A percentile compares a stretch with the other conserved stretches of the same genome.
Conservation (phyloP, 768 basidiomycete genomes). For the Symmetrospora coprosmae region DNA sequence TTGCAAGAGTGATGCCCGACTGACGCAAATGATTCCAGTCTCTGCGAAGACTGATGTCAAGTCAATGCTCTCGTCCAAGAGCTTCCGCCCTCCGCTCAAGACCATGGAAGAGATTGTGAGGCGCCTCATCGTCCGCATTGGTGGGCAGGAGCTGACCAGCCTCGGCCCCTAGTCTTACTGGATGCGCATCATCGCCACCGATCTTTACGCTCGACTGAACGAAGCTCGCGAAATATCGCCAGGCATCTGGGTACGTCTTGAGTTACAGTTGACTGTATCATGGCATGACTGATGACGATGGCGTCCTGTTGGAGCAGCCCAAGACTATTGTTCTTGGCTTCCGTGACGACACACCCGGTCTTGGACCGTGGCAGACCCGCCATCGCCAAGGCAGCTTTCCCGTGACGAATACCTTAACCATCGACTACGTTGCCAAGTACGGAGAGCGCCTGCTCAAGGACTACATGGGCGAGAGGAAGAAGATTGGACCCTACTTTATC, state of each 20-base stretch:
- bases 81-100: conserved; percentile 63
- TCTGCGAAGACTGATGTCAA: conserved; percentile 70
- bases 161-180: conserved; percentile 48
- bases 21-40: conserved; percentile 44
- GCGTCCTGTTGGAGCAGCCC: conserved; percentile 54
- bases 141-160: not conserved
- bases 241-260: conserved; percentile 37
- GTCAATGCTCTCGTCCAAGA: conserved; percentile 95
- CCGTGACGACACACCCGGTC: conserved; percentile 58
- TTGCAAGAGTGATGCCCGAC: too few relatives aligned
- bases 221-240: conserved; percentile 62
- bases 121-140: not conserved
- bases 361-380: conserved; percentile 47
- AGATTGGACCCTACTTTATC: conserved; percentile 52
- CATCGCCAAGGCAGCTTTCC: conserved; percentile 83
- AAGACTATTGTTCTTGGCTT: conserved; percentile 72
- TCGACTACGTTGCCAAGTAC: conserved; percentile 59
- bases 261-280: not conserved
- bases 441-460: conserved; percentile 79
- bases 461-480: conserved; percentile 47
- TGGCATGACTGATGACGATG: not conserved
- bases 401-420: conserved; percentile 56
- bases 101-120: conserved; percentile 53
- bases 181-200: conserved; percentile 80
- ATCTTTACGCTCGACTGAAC: conserved; percentile 66